Base-by-base conservation (phyloP, 495 filamentous ascomycete genomes). In the Hyaloscypha finlandica region DNA sequence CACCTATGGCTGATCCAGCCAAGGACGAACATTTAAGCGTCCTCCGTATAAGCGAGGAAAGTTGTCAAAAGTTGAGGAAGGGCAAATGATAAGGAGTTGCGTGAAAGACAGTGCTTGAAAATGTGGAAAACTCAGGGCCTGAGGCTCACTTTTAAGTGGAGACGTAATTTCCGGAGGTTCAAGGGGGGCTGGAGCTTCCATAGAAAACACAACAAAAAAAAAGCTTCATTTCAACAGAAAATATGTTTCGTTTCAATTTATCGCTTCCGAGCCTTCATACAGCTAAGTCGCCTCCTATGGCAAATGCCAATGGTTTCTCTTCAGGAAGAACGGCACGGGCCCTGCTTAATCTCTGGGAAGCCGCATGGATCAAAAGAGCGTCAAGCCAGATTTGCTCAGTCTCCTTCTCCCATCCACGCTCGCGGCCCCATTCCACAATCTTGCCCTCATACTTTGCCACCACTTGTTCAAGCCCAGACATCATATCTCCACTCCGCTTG, bases 361-460 rank as follows among this genome's bases (percentile, higher is more conserved):
- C 67, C 25, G 65, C 67, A 45, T 73, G 65, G 5, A 70, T 53
- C 32, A 70, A 55, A 14, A 73, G 32, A 12, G 67, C 65, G 63
- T 69, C 71, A 8, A 70, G 57, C 65, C 61, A 68, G 29, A 65
- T 61, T 35, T 68, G 59, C 33, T 70, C 71, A 52, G 11, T 35
- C 35, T 72, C 71, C 54, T 81, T 76, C 1, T 78, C 81, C 90
- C 90, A 93, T 8, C 89, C 86, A 62, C 89, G 79, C 68, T 91
- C 84, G 8, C 86, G 85, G 4, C 90, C 91, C 89, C 91, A 94
- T 20, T 76, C 75, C 31, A 93, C 82, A 65, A 78, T 81, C 72
- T 85, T 86, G 8, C 20, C 59, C 6, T 81, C 74, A 3, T 79
- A 79, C 16, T 74, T 68, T 14, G 74, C 77, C 0, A 84, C 81